These are phyloP conservation scores for Nicotiana tabacum DNA, from an alignment of 257 asterid genomes.

Conservation along the genomic window DNA sequence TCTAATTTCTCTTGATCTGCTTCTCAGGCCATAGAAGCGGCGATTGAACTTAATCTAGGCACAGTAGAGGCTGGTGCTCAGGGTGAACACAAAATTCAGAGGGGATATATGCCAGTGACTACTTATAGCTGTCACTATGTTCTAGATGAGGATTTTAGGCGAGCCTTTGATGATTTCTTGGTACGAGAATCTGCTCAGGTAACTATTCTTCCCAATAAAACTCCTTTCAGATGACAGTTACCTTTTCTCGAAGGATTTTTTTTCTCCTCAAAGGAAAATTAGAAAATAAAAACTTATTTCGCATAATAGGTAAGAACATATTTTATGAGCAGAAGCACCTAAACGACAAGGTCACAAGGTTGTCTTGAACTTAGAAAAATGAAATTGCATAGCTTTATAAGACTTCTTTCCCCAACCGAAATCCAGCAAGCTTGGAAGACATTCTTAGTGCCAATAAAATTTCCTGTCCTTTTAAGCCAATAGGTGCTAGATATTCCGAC, in stretches of 20 bases:
- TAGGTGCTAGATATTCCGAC: background rate
- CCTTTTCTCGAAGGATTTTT: background rate
- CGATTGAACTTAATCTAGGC: conserved; percentile 75
- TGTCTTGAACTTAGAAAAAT: background rate
- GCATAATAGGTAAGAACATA: background rate
- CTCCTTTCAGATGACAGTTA: background rate
- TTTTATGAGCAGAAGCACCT: background rate
- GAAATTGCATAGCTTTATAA: background rate
- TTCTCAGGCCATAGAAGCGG: conserved; percentile 93
- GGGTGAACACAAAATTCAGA: conserved; percentile 95
- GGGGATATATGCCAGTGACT: conserved; percentile 85
- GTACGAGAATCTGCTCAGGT: conserved; percentile 85
- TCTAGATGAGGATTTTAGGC: conserved; percentile 64
- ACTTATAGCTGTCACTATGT: conserved; percentile 90
- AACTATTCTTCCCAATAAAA: background rate
- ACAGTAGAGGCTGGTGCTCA: conserved; percentile 98
- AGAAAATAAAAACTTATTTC: background rate
- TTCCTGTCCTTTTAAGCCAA: background rate
- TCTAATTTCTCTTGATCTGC: conserved; percentile 1
- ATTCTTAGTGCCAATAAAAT: background rate
- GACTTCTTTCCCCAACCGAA: background rate
- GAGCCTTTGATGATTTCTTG: conserved; percentile 66
- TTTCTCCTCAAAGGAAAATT: background rate
- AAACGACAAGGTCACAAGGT: background rate
- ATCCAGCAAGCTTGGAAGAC: background rate